Evolutionary conservation across 371 early-diverging fungal genomes (phyloP), one percentile per base, ranked within the genome.

Genomic region (Lichtheimia corymbifera): DNA sequence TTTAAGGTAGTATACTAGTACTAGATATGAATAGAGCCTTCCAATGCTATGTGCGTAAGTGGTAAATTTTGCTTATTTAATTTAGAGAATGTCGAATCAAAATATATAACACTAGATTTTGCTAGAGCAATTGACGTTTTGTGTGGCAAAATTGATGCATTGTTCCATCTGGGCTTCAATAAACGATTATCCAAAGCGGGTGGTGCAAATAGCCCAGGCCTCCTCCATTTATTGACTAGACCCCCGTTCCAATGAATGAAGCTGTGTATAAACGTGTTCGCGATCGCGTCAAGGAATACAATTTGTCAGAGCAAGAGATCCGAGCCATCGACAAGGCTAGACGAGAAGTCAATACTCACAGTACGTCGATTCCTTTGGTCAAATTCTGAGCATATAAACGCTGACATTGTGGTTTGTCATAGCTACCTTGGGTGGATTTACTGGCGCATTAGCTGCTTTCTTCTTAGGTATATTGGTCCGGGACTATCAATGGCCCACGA

Each of bases 241-340:
- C 11, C 6, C 20, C 18, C 12, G n/a, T 30, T 51, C 59, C 65
- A 12, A 65, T 77, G 57, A 71, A 76, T 43, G 72, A 72, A 27
- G 64, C 65, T 22, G 59, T 74, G 40, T 78, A 71, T 50, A 70
- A 65, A 17, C 69, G 65, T n/a, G 70, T 81, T 13, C 68, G 64
- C 5, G 74, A 77, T 35, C 71, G 70, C 41, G 69, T 71, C n/a
- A 74, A 76, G 41, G 77, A 78, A 52, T 64, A 73, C 27, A 63
- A 78, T 41, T 58, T 81, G 1, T 66, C 73, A 0, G 73, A 74
- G 27, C 70, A 81, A 68, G 82, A 81, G 67, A 55, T 76, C 45
- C 58, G 66, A 22, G 73, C 72, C 5, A 68, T 81, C 35, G 78
- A 76, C 17, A 76, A 59, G 22, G 79, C 82, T 1, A 66, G 77